Evolutionary conservation across 768 basidiomycete species (phyloP), one percentile per base, ranked within the genome.

Genomic region (Obba rivulosa): DNA sequence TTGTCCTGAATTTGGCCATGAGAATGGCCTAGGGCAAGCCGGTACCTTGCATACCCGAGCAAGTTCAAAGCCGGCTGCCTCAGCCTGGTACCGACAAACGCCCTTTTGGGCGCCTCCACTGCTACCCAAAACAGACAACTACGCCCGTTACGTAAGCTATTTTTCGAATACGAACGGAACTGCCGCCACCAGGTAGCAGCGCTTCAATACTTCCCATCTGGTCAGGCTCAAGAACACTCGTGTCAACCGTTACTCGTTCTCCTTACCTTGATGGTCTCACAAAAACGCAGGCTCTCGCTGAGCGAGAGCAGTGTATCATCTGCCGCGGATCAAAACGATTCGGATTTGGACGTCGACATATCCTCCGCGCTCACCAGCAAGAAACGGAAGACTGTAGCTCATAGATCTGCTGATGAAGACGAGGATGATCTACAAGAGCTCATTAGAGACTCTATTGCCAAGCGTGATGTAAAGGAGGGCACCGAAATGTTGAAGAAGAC

Each of bases 401-500:
- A 28, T 21, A 23, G 46, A 5, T 54, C 56, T 2, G 61, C 66
- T 36, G 65, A 63, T 13, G 70, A 68, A 7, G 72, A 74, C 51
- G 80, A 81, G 9, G 65, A 66, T 16, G 64, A 82, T 5, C 73
- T 91, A 37, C 71, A 73, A 23, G 71, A 80, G 17, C 78, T 91
- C 46, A 80, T 93, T 35, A 74, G 79, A 37, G 69, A 77, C 16
- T 81, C 86, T 42, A 87, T 91, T 48, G 66, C 76, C 7, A 89
- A 83, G 65, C 70, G 85, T 34, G 78, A 92, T 60, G 65, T 85
- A 9, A 88, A 87, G 63, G 75, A 75, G 36, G 92, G 91, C 1
- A 87, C 83, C 0, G 78, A 85, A 43, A 54, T 89, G 8, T 66
- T 93, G 44, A 94, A 90, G 63, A 86, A 82, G 57, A 73, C 80